A percentile compares a stretch with the other conserved stretches of the same genome.
Evolutionary conservation across 345 rosid species (phyloP).

Genomic region (Rhodomyrtus tomentosa): DNA sequence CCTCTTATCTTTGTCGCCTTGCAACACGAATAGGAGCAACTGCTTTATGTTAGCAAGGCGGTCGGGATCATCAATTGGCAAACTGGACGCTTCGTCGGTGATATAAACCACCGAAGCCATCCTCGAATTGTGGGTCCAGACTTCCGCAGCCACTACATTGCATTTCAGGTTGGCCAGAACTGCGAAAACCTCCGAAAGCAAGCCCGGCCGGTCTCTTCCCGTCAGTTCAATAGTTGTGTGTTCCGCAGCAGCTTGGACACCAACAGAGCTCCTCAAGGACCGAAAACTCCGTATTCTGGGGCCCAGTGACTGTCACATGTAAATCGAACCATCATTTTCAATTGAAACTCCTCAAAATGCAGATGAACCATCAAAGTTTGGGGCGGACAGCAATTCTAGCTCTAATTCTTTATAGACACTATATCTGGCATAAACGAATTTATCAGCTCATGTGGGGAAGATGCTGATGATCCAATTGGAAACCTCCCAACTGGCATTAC

Average conservation of each 20-base stretch:
- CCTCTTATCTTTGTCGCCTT: conserved; percentile 49
- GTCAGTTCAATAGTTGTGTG: conserved; percentile 66
- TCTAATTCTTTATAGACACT: neutral
- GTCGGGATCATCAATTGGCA: conserved; percentile 38
- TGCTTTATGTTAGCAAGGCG: conserved; percentile 47
- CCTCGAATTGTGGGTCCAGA: conserved; percentile 84
- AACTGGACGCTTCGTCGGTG: conserved; percentile 41
- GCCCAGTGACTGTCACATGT: conserved; percentile 46
- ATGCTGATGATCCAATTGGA: neutral
- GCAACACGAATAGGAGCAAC: conserved; percentile 57
- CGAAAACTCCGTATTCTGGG: conserved; percentile 46
- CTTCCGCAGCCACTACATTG: conserved; percentile 67
- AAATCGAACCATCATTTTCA: neutral
- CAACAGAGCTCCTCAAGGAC: conserved; percentile 58
- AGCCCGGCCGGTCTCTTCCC: conserved; percentile 69
- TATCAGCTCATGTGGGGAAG: neutral
- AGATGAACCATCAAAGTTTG: neutral
- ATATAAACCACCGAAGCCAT: conserved; percentile 76
- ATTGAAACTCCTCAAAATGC: neutral
- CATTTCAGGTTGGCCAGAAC: conserved; percentile 65
- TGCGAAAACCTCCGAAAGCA: conserved; percentile 75
- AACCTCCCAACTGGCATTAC: neutral
- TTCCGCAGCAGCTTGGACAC: conserved; percentile 36
- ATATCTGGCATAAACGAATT: neutral
- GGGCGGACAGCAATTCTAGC: neutral